Evolutionary conservation across 2,329 filamentous ascomycete genomes (phyloP).

Genomic region (Alternaria triticimaculans): DNA sequence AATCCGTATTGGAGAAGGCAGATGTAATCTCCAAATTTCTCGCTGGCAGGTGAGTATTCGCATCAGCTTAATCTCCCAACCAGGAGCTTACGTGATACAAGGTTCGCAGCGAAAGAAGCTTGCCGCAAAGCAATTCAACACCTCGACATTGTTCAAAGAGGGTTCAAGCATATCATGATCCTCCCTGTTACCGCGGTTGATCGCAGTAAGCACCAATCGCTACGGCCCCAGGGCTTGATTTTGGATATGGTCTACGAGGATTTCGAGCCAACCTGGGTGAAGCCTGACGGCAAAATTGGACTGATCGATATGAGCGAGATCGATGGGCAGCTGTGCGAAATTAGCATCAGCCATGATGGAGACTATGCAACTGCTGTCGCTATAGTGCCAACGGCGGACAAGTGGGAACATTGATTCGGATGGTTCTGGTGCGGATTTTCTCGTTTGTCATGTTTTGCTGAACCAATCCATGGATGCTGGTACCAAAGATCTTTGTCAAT

Average conservation of each 20-base stretch:
- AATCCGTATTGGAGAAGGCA: constrained; percentile 15
- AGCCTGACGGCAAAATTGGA: neutral
- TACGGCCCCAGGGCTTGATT: constrained; percentile 35
- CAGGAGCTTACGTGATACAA: constrained; percentile 21
- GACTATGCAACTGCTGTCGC: constrained; percentile 79
- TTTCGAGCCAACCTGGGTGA: neutral
- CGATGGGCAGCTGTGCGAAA: constrained; percentile 62
- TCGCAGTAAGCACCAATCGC: constrained; percentile 17
- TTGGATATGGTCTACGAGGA: constrained; percentile 20
- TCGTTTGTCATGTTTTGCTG: neutral
- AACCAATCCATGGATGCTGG: neutral
- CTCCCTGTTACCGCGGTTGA: constrained; percentile 24
- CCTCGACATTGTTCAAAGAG: constrained; percentile 24
- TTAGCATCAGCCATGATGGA: constrained; percentile 88
- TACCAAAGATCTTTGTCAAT: neutral
- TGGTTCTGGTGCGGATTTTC: neutral
- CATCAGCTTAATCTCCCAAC: neutral
- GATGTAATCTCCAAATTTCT: constrained; percentile 36
- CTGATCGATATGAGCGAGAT: constrained; percentile 16
- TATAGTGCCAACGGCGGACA: constrained; percentile 53
- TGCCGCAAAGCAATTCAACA: constrained; percentile 54
- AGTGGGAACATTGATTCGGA: neutral
- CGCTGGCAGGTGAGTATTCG: constrained; percentile 44
- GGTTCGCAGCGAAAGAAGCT: constrained; percentile 61
- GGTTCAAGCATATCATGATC: constrained; percentile 51